Conservation (phyloP, 495 filamentous ascomycete species). For the Lasiosphaeriaceae sp. region DNA sequence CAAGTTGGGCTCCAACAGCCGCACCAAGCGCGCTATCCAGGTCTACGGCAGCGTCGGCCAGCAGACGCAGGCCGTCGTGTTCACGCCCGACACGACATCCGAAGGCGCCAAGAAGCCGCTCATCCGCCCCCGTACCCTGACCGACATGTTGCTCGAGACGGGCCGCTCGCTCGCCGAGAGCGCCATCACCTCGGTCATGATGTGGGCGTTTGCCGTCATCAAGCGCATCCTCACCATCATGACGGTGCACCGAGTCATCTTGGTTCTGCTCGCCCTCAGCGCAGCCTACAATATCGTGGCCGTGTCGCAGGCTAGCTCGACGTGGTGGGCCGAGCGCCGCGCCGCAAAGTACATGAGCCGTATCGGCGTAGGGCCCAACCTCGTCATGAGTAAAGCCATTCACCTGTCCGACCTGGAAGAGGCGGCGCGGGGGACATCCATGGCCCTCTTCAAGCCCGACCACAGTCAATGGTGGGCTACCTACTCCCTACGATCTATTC, state of each 20-base stretch:
- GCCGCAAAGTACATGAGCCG: slow-evolving; percentile 74
- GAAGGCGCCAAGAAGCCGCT: slow-evolving; percentile 39
- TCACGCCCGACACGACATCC: slow-evolving; percentile 43
- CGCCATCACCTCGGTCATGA: slow-evolving; percentile 65
- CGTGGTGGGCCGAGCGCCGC: slow-evolving; percentile 83
- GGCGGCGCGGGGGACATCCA: slow-evolving; percentile 41
- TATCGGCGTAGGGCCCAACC: slow-evolving; percentile 73
- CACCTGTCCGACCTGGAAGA: slow-evolving; percentile 80
- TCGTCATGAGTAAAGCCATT: slow-evolving; percentile 78
- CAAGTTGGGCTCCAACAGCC: slow-evolving; percentile 72
- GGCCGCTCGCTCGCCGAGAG: slow-evolving; percentile 64
- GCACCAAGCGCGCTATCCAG: slow-evolving; percentile 84
- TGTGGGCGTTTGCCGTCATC: slow-evolving; percentile 63
- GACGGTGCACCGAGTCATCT: slow-evolving; percentile 70
- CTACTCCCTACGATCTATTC: background rate
- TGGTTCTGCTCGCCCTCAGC: slow-evolving; percentile 64
- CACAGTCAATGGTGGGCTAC: slow-evolving; percentile 39
- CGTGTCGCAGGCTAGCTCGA: slow-evolving; percentile 59
- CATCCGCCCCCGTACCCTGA: slow-evolving; percentile 64
- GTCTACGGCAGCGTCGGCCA: slow-evolving; percentile 86
- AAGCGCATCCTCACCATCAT: slow-evolving; percentile 63
- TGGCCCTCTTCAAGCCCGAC: slow-evolving; percentile 21
- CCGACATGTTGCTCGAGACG: slow-evolving; percentile 66
- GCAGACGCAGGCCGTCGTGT: slow-evolving; percentile 62
- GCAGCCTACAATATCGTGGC: slow-evolving; percentile 66